Percentiles rank a stretch among this genome's conserved stretches.
Conservation (phyloP, 257 asterid genomes). For the Solanum bulbocastanum region DNA sequence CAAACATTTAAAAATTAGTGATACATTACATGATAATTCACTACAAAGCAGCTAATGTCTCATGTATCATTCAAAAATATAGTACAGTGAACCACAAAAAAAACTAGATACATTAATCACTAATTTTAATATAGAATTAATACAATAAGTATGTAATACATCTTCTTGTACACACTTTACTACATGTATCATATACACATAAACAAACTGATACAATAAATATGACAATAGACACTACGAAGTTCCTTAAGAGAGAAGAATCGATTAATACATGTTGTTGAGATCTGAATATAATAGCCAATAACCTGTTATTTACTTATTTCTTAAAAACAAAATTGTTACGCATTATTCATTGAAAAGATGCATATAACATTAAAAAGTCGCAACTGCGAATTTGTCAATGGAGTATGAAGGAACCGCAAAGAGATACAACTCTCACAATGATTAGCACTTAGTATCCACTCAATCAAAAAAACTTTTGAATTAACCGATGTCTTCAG, state of each 20-base stretch:
- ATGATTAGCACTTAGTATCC: neutral
- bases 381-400: neutral
- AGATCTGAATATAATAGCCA: neutral
- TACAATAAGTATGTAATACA: no score
- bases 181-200: no score
- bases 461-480: no score
- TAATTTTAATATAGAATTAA: no score
- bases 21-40: no score
- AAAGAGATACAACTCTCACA: neutral
- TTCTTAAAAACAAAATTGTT: neutral
- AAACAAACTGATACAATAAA: neutral
- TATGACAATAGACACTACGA: neutral
- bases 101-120: no score
- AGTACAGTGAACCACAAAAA: no score
- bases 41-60: no score
- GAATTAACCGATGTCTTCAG: no score
- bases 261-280: neutral
- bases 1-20: no score
- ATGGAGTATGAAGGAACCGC: neutral
- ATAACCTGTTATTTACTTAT: neutral
- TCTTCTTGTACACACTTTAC: no score
- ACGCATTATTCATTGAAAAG: neutral
- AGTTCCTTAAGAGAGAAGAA: neutral
- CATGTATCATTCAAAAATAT: no score
- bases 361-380: neutral